Base-by-base conservation (phyloP, 371 early-diverging fungal genomes). In the Saksenaea oblongispora region DNA sequence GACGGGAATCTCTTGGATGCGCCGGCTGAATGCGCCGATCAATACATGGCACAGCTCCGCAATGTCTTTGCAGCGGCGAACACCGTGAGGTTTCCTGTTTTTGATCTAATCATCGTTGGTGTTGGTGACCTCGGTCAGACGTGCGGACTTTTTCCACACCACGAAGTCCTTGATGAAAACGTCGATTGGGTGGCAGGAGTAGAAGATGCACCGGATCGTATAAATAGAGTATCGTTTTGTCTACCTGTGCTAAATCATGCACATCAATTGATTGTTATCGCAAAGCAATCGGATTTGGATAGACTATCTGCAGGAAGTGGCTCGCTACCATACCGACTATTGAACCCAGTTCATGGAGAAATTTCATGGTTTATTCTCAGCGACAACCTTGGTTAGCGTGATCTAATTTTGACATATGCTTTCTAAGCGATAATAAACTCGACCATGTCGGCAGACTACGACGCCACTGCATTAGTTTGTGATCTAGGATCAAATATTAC, bases 61-160 rank as follows among this genome's bases (percentile, higher is more conserved):
- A 39, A 66, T 2, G 86, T 89, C 7, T 89, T 91, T 76, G 84
- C 83, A 42, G 58, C 69, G 36, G 69, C 67, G 61, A 81, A 80
- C 41, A 34, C 65, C 4, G 65, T 64, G 28, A 47, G 54, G 17
- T 80, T 83, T 67, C 89, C 91, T 8, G 84, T 79, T 39, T 89
- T 98, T 74, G 97, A 98, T 75, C 61, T 95, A 35, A 86, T 94
- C 36, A 75, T 98, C 24, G 82, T 98, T 2, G 99, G 99, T 7
- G 92, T 98, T 63, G 61, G 61, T 5, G 34, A 47, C 10, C 35
- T 47, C 51, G 61, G 61, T 35, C 61, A 61, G n/a, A 61, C 61
- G 1, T 47, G 53, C n/a, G 47, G 53, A 22, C 54, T 61, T 24
- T 61, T 61, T 34, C 61, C 61, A 7, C 26, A 54, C 10, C 61